A percentile compares a stretch with the other conserved stretches of the same genome.
Evolutionary conservation across 2,329 filamentous ascomycete genomes (phyloP).

Genomic region (Apiospora malaysiana): DNA sequence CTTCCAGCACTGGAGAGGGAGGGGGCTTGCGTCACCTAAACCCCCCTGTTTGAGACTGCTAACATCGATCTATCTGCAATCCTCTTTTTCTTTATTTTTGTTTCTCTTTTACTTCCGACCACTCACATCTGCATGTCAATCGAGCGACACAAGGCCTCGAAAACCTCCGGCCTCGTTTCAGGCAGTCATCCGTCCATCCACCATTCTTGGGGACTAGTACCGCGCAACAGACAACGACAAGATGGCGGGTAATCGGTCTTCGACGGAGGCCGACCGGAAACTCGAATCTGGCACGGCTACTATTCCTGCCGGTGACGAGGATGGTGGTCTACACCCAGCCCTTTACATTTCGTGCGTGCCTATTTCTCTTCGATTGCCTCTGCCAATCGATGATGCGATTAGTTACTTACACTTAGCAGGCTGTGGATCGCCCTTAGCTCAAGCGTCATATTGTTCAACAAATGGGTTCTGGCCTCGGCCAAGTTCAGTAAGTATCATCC

Average conservation of each 20-base stretch:
- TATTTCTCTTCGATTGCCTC: not conserved
- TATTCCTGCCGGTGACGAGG: not conserved
- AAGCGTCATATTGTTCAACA: slow-evolving; percentile 90
- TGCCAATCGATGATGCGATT: not conserved
- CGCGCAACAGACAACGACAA: not conserved
- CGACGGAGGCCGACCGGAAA: not conserved
- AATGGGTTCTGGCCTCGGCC: slow-evolving; percentile 80
- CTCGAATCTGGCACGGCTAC: not conserved
- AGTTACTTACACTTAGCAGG: slow-evolving; percentile 37
- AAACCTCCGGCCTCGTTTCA: not conserved
- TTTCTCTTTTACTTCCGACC: not conserved
- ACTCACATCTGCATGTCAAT: not conserved
- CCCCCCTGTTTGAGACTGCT: not conserved
- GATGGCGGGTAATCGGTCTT: not conserved
- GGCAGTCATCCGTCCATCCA: not conserved
- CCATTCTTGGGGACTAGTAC: no score
- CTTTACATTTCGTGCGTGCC: not conserved
- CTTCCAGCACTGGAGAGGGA: not conserved
- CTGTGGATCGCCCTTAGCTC: slow-evolving; percentile 89
- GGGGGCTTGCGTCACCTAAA: not conserved
- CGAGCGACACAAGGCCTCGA: not conserved
- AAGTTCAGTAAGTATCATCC: slow-evolving; percentile 69
- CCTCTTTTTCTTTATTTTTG: not conserved
- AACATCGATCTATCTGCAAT: not conserved
- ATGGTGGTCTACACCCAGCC: not conserved